Base-by-base conservation (phyloP, 1,284 basidiomycete species). In the Rugosomyces carneus region DNA sequence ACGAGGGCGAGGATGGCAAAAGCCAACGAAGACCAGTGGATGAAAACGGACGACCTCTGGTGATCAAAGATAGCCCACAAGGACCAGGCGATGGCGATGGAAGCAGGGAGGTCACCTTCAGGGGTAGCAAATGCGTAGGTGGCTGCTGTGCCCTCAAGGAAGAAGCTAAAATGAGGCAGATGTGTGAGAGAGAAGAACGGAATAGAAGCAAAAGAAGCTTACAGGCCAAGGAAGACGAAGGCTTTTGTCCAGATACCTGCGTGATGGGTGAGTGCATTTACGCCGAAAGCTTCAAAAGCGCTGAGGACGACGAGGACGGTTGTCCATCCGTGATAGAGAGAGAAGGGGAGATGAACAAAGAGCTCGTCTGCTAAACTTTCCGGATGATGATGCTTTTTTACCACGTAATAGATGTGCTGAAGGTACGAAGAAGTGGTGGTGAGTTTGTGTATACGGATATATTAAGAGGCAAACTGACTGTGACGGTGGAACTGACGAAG, bases 301-400 rank as follows among this genome's bases (percentile, higher is more conserved):
- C 89, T 87, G 50, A 96, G 71, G 52, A 96, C 75, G 54, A 95
- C 87, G 48, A 96, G 80, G 42, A 96, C 86, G 40, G 91, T 93
- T 11, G 90, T 92, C 87, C 93, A 95, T 41, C 93, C 93, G 62
- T 96, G 93, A 71, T 88, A 96, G 45, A 94, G 80, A 7, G 89
- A 93, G 76, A 94, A 93, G 7, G 92, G 92, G 11, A 90, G 78
- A 60, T 90, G 87, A 31, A 90, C 69, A 52, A 88, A 88, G 51
- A 90, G 64, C 65, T 95, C 91, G 52, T 93, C 89, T 20, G 75
- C 72, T 34, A 75, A 60, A 53, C 62, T 77, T 58, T 82, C 71
- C 40, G 88, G 67, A 43, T 76, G 64, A 64, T 95, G 84, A 53
- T 82, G 78, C 65, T 89, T 89, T 73, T 93, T 94, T 62, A 95